Base-by-base conservation (phyloP, 495 filamentous ascomycete genomes). In the Penicillium psychrofluorescens region DNA sequence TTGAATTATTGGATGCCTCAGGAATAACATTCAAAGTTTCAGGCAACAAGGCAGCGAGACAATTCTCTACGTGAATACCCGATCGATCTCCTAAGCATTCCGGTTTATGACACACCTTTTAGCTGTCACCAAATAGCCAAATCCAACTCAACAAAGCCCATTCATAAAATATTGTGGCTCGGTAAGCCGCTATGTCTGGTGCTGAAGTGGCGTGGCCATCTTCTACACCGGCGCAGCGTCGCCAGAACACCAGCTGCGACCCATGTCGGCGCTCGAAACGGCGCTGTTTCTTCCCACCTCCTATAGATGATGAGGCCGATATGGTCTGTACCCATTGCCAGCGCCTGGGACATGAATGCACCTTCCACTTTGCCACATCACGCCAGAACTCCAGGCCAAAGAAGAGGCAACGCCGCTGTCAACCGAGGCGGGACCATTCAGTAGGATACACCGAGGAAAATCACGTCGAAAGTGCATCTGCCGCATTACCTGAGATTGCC, bases 161-260 rank as follows among this genome's bases (percentile, higher is more conserved):
- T 40, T 22, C 22, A 22, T 0, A 0, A 22, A 22, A 22, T 22
- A 22, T 22, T 4, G 22, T 22, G 22, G 4, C 4, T 22, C 22
- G 22, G 22, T 22, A 22, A 10, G 8, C 15, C 29, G 12, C 1
- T 13, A 34, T 41, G 39, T 33, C 39, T 5, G 12, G 29, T 15
- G 22, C 22, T 22, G 22, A 22, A 34, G 35, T 35, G 36, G 29
- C n/a, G 39, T 43, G 38, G 31, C 29, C 36, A 37, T 22, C 12
- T 13, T 35, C 47, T 3, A 1, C 44, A 6, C 35, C 16, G 34
- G 29, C 46, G 29, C 44, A 36, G 31, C 55, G 55, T 29, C 58
- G 58, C 29, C 58, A 59, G 33, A 52, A 59, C 35, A 46, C 50
- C 1, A 62, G 55, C 41, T 62, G 58, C 40, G 58, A 62, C 36